Evolutionary conservation across 257 asterid species (phyloP).

Genomic region (Solanum pinnatisectum): DNA sequence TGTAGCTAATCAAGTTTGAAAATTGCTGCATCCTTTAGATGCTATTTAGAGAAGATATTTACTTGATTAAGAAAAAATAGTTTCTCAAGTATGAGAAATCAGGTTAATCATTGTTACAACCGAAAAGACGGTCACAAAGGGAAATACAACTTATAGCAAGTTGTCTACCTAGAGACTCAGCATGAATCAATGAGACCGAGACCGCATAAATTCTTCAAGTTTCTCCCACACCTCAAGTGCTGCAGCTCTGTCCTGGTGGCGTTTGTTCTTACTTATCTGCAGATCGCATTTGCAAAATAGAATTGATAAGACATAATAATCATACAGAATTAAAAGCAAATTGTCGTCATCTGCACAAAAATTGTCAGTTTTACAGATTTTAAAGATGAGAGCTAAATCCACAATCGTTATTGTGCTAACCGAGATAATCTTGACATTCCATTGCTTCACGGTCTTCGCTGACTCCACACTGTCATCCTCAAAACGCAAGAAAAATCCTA

Average conservation of each 20-base stretch:
- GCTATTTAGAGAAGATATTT: not conserved
- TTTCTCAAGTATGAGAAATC: not conserved
- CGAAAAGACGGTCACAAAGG: not conserved
- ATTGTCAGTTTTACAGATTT: not conserved
- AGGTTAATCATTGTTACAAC: not conserved
- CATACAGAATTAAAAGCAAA: not conserved
- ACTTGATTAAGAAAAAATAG: not conserved
- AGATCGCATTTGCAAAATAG: not conserved
- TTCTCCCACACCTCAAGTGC: slow-evolving; percentile 99
- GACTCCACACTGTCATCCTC: slow-evolving; percentile 99
- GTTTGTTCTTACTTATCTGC: slow-evolving; percentile 92
- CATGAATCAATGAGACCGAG: slow-evolving; percentile 75
- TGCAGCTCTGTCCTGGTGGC: slow-evolving; percentile 98
- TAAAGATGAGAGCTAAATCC: not conserved
- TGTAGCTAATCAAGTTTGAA: not conserved
- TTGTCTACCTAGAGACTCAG: not conserved
- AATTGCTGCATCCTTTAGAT: not conserved
- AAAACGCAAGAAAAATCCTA: slow-evolving; percentile 92
- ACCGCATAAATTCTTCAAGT: slow-evolving; percentile 96
- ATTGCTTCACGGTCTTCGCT: slow-evolving; percentile 81
- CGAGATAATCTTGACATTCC: slow-evolving; percentile 98
- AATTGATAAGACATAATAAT: not conserved
- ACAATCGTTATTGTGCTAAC: slow-evolving; percentile 30
- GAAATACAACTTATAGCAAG: not conserved
- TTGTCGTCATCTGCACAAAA: not conserved